A percentile compares a stretch with the other conserved stretches of the same genome.
Conservation (phyloP, 805 yeast species). For the Teunomyces cretensis region DNA sequence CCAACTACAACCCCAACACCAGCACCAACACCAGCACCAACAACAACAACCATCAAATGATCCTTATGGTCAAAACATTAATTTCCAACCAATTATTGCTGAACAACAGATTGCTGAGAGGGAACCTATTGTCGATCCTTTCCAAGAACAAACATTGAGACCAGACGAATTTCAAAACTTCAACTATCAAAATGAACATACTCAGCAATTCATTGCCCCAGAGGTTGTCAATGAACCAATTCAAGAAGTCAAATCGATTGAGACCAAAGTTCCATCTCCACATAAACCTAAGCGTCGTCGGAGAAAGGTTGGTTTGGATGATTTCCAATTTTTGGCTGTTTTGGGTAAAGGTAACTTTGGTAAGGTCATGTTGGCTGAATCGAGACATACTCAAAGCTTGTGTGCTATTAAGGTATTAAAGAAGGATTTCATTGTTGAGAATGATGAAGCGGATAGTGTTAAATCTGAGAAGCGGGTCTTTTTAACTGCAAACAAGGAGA, state of each 20-base stretch:
- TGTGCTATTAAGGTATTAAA: conserved; percentile 97
- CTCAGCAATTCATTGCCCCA: conserved; percentile 17
- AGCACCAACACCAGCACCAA: conserved; percentile 12
- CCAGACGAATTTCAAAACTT: conserved; percentile 19
- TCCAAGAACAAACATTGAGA: conserved; percentile 6
- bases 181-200: conserved; percentile 25
- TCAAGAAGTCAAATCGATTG: neutral
- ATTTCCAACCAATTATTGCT: conserved; percentile 1
- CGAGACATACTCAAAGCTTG: conserved; percentile 72
- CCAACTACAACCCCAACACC: conserved; percentile 11
- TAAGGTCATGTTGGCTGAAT: conserved; percentile 95
- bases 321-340: conserved; percentile 90
- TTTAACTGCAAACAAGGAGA: conserved; percentile 75
- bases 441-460: conserved; percentile 94
- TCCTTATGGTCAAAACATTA: conserved; percentile 9
- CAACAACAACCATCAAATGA: conserved; percentile 19
- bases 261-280: conserved; percentile 10
- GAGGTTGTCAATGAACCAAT: conserved; percentile 5
- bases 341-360: conserved; percentile 99
- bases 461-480: conserved; percentile 94
- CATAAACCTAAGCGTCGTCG: conserved; percentile 42
- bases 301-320: conserved; percentile 87
- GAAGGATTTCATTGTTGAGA: conserved; percentile 92
- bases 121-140: conserved; percentile 6
- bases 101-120: neutral